Evolutionary conservation across 192 early-diverging fungal genomes (phyloP), one percentile per base, ranked within the genome.

Genomic region (Phlyctochytrium arcticum): DNA sequence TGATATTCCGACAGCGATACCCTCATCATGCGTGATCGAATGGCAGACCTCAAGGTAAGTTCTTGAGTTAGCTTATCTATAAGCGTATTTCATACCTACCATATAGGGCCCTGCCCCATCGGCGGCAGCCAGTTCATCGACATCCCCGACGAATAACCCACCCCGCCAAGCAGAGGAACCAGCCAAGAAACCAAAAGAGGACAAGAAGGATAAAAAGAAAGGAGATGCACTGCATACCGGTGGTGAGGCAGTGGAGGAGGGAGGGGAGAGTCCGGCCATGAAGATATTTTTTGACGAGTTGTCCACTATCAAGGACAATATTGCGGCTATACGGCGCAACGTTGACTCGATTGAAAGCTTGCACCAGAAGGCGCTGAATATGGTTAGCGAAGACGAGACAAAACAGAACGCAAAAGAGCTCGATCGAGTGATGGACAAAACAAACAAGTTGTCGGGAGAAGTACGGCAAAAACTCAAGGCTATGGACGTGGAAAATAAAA

Each of bases 401-500:
- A 37, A 59, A 61, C 69, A 65, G 35, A 77, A 70, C 31, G 47
- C 74, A 4, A 74, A 77, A 47, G 78, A 83, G 54, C 73, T 83
- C 19, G 81, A 83, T n/a, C 2, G 53, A 10, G 54, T 74, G 34
- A 83, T 83, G 81, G 75, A 80, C 27, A 53, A 51, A 33, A 70
- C 76, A 12, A 83, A 83, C 51, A 70, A 72, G 39, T 54, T 70
- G 39, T 56, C 76, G 9, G 70, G 53, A 17, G 65, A 54, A 1
- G 57, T 83, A 5, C 50, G 81, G 36, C 74, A 71, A 36, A 75
- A 74, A 47, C 51, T 83, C 24, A 83, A 83, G 65, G 68, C 65
- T 24, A 75, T 83, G 74, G 81, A 83, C 36, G 72, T 62, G 27
- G 65, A 73, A 8, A 83, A 83, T 53, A 80, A 80, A 55, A 42